These are phyloP conservation scores for Sporobolus alterniflorus DNA, from an alignment of 202 grass and related monocot genomes.

Conservation along the genomic window DNA sequence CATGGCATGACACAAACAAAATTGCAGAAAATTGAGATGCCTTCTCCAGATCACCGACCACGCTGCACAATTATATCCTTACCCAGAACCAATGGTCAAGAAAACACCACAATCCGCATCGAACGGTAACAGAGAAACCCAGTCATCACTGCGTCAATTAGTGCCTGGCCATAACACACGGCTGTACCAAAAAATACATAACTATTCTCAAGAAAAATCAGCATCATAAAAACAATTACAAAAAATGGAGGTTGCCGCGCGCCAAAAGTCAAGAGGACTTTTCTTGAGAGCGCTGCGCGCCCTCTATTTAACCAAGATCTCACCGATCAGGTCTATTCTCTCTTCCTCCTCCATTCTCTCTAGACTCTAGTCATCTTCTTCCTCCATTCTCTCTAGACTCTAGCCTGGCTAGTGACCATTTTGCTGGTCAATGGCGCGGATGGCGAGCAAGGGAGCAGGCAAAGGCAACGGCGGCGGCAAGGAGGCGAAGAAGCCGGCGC, in stretches of 20 bases:
- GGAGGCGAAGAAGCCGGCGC: constrained; percentile 41
- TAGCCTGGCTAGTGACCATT: neutral
- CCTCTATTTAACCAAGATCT: constrained; percentile 27
- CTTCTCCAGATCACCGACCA: constrained; percentile 12
- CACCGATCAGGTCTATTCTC: constrained; percentile 19
- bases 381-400: neutral
- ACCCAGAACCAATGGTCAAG: constrained; percentile 24
- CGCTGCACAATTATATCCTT: neutral
- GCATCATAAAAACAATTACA: neutral
- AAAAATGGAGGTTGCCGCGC: neutral
- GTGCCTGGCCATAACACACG: constrained; percentile 24
- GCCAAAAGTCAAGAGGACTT: constrained; percentile 32
- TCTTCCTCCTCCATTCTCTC: neutral
- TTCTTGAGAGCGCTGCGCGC: neutral
- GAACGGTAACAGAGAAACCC: neutral
- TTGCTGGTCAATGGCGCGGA: constrained; percentile 37
- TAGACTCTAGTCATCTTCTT: neutral
- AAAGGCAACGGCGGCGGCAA: neutral
- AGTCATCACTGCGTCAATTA: constrained; percentile 5
- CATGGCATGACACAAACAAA: neutral
- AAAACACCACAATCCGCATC: constrained; percentile 35
- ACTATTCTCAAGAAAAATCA: constrained; percentile 21
- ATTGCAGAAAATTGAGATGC: neutral
- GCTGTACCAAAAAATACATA: neutral
- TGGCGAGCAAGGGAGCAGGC: constrained; percentile 33